Evolutionary conservation across 2,329 filamentous ascomycete genomes (phyloP), one percentile per base, ranked within the genome.

Genomic region (Clonostachys rosea): DNA sequence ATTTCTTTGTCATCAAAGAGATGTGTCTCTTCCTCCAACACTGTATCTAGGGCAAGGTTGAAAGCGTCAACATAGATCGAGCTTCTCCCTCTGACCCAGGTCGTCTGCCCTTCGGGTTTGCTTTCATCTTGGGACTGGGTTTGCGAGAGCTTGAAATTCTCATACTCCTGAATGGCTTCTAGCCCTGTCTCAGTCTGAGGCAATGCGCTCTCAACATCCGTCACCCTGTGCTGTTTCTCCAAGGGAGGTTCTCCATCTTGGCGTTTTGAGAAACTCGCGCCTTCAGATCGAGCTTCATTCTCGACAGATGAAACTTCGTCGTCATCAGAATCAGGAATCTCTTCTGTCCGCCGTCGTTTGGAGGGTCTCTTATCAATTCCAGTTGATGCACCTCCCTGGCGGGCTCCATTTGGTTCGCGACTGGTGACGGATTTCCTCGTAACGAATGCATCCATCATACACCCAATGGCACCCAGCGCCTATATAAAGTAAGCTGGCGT

Each of bases 21-120:
- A 65, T 96, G 89, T 1, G 81, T 78, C 66, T 99, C 94, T 48
- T 97, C 89, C 43, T 89, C 84, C 12, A 97, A 69, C 5, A 99
- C 94, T 0, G 89, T 96, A 49, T 92, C 85, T 43, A 99, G 71
- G 3, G 92, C 90, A 13, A 97, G 74, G 59, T 96, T 96, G 73
- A 99, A 99, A 1, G 94, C 94, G 68, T 99, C 94, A 16, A 96
- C 90, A 58, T 99, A 99, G 47, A 99, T 89, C 2, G 91, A 97
- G 59, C 85, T 95, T 62, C 83, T 84, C 1, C 90, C 89, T 57
- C 77, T 82, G 5, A 83, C 67, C 89, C 89, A 96, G 52, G 76
- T 73, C 6, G 73, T 59, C 9, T 72, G 60, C 10, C 69, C 61
- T 5, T 66, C 65, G 46, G 74, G 59, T n/a, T 42, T 17, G 12